Evolutionary conservation across 1,139 yeast genomes (phyloP).

Genomic region (Yamadazyma blattariae): DNA sequence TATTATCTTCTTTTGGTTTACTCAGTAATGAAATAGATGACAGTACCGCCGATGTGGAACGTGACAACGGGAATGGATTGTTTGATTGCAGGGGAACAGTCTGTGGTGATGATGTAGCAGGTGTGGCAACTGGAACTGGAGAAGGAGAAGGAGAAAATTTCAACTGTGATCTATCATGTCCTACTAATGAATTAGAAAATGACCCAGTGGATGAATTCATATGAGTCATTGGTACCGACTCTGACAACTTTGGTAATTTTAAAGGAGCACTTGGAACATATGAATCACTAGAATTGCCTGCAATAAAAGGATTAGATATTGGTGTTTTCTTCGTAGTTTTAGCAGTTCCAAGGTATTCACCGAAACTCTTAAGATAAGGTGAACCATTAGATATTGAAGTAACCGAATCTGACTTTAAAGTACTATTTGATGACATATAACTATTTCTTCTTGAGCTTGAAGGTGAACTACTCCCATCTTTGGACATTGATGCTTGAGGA

Average conservation of each 20-base stretch:
- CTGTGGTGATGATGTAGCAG: background rate
- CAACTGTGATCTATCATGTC: background rate
- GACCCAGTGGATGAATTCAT: background rate
- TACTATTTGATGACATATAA: conserved; percentile 3
- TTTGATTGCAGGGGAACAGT: background rate
- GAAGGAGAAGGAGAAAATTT: background rate
- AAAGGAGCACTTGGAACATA: conserved; percentile 13
- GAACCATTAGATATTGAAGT: conserved; percentile 13
- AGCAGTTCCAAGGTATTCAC: conserved; percentile 40
- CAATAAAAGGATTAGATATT: conserved; percentile 14
- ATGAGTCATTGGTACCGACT: background rate
- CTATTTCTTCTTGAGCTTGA: conserved; percentile 13
- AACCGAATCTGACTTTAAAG: conserved; percentile 4
- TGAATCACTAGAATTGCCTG: background rate
- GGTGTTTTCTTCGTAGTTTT: conserved; percentile 22
- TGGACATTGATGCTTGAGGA: conserved; percentile 25
- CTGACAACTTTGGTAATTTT: conserved; percentile 7
- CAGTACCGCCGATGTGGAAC: background rate
- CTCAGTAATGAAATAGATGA: background rate
- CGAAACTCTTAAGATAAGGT: conserved; percentile 36
- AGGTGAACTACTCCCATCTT: conserved; percentile 15
- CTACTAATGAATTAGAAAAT: background rate
- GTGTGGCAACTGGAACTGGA: background rate
- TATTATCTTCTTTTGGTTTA: background rate
- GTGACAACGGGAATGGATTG: background rate